Conservation (phyloP, 2,329 filamentous ascomycete genomes). For the Calonectria hawksworthii region DNA sequence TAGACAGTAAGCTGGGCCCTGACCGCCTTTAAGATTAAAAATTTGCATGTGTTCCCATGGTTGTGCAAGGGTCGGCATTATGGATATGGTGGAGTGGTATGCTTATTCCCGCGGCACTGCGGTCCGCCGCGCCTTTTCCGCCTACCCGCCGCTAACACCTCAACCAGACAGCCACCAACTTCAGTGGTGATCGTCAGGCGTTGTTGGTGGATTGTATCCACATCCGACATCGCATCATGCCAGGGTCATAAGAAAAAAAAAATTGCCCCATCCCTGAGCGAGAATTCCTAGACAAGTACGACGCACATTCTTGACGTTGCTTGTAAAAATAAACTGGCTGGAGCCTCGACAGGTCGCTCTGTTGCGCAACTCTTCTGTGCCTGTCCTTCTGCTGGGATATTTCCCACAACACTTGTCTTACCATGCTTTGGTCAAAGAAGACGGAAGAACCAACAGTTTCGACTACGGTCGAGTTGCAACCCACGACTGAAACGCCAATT, state of each 20-base stretch:
- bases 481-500: not conserved
- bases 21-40: not conserved
- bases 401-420: not conserved
- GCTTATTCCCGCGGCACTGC: not conserved
- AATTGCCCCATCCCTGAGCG: not conserved
- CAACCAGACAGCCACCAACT: not conserved
- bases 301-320: not conserved
- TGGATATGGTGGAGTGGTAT: not conserved
- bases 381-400: not conserved
- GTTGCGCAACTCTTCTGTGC: not conserved
- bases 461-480: not conserved
- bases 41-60: not conserved
- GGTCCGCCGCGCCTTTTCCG: not conserved
- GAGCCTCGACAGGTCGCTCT: not conserved
- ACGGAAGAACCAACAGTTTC: not conserved
- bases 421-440: not conserved
- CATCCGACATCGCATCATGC: slow-evolving; percentile 6
- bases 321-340: not conserved
- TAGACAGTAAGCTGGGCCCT: not conserved
- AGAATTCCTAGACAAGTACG: not conserved
- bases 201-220: slow-evolving; percentile 3
- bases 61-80: not conserved
- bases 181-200: not conserved
- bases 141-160: not conserved
- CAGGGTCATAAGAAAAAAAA: not conserved